These are phyloP conservation scores for Trichoderma parareesei DNA, from an alignment of 495 filamentous ascomycete genomes.

Conservation along the genomic window DNA sequence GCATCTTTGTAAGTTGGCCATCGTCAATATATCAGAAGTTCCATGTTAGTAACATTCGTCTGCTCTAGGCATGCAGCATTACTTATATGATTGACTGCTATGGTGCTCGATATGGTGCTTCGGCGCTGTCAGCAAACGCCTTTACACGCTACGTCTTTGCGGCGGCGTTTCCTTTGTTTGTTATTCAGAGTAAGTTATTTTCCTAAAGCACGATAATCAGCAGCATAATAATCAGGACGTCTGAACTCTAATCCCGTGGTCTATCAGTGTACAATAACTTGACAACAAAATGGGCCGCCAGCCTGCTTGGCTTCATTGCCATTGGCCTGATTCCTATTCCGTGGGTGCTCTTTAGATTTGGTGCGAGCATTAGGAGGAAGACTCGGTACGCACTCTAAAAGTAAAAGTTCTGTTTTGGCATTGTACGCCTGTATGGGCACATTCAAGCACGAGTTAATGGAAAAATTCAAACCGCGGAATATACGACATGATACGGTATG, in stretches of 20 bases:
- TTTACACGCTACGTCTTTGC: conserved; percentile 8
- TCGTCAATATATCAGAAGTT: not conserved
- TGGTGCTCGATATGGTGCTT: not conserved
- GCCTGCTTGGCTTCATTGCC: conserved; percentile 33
- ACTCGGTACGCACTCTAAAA: not conserved
- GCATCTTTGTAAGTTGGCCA: not conserved
- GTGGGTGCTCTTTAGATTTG: conserved; percentile 11
- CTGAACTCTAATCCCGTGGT: not conserved
- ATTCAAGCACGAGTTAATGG: too few species aligned
- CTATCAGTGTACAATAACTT: not conserved
- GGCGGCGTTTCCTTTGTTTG: not conserved
- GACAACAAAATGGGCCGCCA: conserved; percentile 34
- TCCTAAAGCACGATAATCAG: too few species aligned
- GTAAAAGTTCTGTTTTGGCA: not conserved
- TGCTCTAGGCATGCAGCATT: not conserved
- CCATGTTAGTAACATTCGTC: not conserved
- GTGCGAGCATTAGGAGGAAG: conserved; percentile 5
- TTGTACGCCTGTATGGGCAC: not conserved
- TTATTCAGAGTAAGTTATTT: not conserved
- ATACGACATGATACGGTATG: too few species aligned
- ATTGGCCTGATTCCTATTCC: conserved; percentile 16
- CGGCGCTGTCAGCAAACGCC: conserved; percentile 2
- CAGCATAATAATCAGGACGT: too few species aligned
- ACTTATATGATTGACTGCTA: conserved; percentile 2
- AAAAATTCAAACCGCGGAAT: too few species aligned